Conservation (phyloP, 2,329 filamentous ascomycete species). For the Diaporthe aspalathi region DNA sequence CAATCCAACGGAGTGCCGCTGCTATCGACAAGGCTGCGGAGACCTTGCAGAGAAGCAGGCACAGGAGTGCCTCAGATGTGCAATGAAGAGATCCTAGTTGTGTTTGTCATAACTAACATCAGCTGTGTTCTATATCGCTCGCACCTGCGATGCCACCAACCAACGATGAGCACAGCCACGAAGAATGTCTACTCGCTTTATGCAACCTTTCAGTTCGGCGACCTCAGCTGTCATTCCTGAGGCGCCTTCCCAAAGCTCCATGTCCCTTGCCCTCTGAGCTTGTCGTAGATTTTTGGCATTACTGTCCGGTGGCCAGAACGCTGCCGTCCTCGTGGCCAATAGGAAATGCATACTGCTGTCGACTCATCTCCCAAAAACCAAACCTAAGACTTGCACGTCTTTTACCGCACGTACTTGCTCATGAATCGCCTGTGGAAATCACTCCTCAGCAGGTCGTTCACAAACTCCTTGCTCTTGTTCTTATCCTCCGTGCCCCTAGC, state of each 20-base stretch:
- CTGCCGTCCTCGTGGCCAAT: too few relatives aligned
- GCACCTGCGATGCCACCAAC: background rate
- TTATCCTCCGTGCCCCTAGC: conserved; percentile 93
- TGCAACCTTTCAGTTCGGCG: background rate
- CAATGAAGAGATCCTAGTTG: background rate
- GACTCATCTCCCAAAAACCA: background rate
- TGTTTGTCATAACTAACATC: background rate
- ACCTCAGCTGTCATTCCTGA: background rate
- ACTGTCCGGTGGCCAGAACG: too few relatives aligned
- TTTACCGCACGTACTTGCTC: conserved; percentile 72
- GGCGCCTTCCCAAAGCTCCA: background rate
- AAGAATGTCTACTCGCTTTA: too few relatives aligned
- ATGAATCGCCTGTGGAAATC: conserved; percentile 99
- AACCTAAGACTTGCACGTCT: background rate
- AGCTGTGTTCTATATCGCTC: background rate
- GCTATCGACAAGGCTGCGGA: conserved; percentile 34
- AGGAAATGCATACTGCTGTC: too few relatives aligned
- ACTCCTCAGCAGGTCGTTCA: conserved; percentile 92
- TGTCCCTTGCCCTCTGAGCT: background rate
- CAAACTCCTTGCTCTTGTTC: conserved; percentile 90
- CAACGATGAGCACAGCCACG: background rate
- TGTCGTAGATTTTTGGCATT: too few relatives aligned
- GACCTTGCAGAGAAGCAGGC: conserved; percentile 30
- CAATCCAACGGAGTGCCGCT: conserved; percentile 29
- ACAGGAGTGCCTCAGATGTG: background rate